These are phyloP conservation scores for Phoma sp. DNA, from an alignment of 2,329 filamentous ascomycete genomes.

Conservation along the genomic window DNA sequence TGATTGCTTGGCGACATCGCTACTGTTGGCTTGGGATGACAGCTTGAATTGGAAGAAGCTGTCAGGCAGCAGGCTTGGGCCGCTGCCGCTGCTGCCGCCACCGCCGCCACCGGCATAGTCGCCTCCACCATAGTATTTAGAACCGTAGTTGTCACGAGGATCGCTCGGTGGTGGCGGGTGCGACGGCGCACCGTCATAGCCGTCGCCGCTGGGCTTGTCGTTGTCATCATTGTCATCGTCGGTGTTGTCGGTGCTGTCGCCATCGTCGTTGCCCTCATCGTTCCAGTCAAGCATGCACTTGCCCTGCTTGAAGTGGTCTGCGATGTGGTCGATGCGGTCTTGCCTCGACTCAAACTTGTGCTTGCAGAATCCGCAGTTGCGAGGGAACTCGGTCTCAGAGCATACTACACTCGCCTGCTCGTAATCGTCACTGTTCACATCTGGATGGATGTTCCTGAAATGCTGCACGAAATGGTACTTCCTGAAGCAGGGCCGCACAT, in stretches of 20 bases:
- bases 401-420: constrained; percentile 41
- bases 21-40: constrained; percentile 10
- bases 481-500: constrained; percentile 46
- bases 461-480: constrained; percentile 47
- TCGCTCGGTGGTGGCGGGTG: constrained; percentile 28
- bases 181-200: constrained; percentile 31
- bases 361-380: constrained; percentile 45
- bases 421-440: constrained; percentile 37
- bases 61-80: constrained; percentile 16
- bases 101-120: constrained; percentile 17
- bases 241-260: constrained; percentile 31
- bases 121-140: constrained; percentile 27
- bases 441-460: constrained; percentile 47
- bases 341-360: constrained; percentile 43
- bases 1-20: constrained; percentile 2
- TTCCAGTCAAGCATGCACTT: constrained; percentile 49
- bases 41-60: constrained; percentile 44
- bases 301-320: constrained; percentile 47
- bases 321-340: constrained; percentile 48
- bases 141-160: constrained; percentile 24
- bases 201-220: constrained; percentile 35
- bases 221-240: constrained; percentile 35
- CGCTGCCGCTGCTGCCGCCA: constrained; percentile 16
- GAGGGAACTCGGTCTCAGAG: constrained; percentile 44
- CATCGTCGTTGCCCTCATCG: constrained; percentile 35